Evolutionary conservation across 805 yeast genomes (phyloP).

Genomic region (Cyberlindnera sargentensis): DNA sequence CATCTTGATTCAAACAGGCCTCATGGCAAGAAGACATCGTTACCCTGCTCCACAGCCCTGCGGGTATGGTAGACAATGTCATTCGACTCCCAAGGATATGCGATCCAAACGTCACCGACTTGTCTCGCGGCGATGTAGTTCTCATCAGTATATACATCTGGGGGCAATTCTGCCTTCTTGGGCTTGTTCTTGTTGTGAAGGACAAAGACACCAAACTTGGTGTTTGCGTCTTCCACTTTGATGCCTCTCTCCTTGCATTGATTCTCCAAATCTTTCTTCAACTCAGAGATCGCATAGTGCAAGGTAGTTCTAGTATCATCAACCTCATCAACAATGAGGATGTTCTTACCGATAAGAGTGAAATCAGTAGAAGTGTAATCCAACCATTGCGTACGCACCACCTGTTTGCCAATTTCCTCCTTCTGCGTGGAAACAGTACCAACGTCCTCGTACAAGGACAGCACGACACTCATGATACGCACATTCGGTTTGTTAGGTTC

Average conservation of each 20-base stretch:
- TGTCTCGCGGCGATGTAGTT: slow-evolving; percentile 67
- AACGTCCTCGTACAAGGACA: slow-evolving; percentile 84
- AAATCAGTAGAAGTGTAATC: slow-evolving; percentile 57
- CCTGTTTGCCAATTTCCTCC: slow-evolving; percentile 58
- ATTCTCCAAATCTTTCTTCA: slow-evolving; percentile 60
- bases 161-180: slow-evolving; percentile 67
- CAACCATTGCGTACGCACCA: slow-evolving; percentile 78
- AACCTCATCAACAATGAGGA: slow-evolving; percentile 75
- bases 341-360: slow-evolving; percentile 60
- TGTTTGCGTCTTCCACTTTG: slow-evolving; percentile 33
- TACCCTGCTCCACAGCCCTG: slow-evolving; percentile 68
- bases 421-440: slow-evolving; percentile 49
- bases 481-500: slow-evolving; percentile 83
- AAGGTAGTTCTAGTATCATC: slow-evolving; percentile 83
- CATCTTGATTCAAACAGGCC: not conserved
- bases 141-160: slow-evolving; percentile 49
- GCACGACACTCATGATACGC: slow-evolving; percentile 90
- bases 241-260: slow-evolving; percentile 51
- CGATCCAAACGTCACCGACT: slow-evolving; percentile 78
- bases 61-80: slow-evolving; percentile 70
- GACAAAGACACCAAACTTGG: slow-evolving; percentile 70
- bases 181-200: slow-evolving; percentile 69
- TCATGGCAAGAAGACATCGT: slow-evolving; percentile 40
- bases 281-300: slow-evolving; percentile 70
- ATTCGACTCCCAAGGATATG: slow-evolving; percentile 80